Conservation (phyloP, 1,284 basidiomycete genomes). For the Leccinum solheimii region DNA sequence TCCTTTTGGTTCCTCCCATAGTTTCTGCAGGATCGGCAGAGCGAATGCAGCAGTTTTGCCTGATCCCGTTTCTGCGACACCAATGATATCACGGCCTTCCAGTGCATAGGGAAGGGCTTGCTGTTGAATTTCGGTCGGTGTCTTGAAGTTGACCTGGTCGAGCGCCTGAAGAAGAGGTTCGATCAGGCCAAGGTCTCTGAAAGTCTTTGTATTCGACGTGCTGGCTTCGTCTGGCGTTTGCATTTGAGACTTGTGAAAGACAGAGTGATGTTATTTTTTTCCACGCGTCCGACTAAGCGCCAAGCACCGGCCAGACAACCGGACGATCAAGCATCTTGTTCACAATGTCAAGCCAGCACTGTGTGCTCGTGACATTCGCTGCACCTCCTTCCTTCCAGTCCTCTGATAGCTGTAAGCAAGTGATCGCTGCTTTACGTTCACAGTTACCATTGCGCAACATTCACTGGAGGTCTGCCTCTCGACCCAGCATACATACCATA, state of each 20-base stretch:
- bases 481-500: conserved; percentile 78
- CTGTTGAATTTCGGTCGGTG: conserved; percentile 91
- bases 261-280: conserved; percentile 2
- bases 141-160: conserved; percentile 79
- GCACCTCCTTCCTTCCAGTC: conserved; percentile 61
- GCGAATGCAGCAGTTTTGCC: conserved; percentile 99
- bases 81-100: conserved; percentile 93
- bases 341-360: conserved; percentile 35
- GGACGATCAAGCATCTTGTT: background rate
- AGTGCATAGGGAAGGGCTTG: conserved; percentile 91
- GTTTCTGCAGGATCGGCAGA: conserved; percentile 91
- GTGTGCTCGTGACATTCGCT: conserved; percentile 65
- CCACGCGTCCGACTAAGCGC: background rate
- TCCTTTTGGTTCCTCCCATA: conserved; percentile 96
- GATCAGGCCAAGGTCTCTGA: conserved; percentile 83
- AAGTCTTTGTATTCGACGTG: conserved; percentile 53
- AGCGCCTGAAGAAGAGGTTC: conserved; percentile 89
- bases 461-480: conserved; percentile 81
- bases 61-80: conserved; percentile 95
- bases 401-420: conserved; percentile 70
- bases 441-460: conserved; percentile 87
- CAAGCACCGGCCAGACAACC: background rate
- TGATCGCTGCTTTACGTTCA: conserved; percentile 61
- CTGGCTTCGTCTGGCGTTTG: conserved; percentile 59
- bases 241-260: conserved; percentile 36